A percentile compares a stretch with the other conserved stretches of the same genome.
Conservation (phyloP, 2,329 filamentous ascomycete species). For the Whalleya microplaca region DNA sequence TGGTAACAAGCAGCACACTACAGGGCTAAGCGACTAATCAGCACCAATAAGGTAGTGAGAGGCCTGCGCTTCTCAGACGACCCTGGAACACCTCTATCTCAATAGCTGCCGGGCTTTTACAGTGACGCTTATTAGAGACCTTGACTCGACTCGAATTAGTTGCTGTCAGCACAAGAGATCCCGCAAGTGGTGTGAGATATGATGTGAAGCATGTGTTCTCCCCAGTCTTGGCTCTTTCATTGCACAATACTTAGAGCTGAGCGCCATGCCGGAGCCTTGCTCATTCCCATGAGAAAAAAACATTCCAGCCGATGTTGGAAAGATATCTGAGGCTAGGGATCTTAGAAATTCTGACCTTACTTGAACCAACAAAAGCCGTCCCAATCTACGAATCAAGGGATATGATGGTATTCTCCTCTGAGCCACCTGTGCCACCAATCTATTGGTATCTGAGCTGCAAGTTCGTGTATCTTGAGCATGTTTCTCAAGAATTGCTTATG, state of each 20-base stretch:
- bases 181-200: neutral
- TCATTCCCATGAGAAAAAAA: neutral
- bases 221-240: neutral
- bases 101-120: neutral
- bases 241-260: neutral
- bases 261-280: neutral
- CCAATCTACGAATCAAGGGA: neutral
- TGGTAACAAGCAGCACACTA: constrained; percentile 13
- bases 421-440: neutral
- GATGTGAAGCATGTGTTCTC: neutral
- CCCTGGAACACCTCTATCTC: neutral
- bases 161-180: neutral
- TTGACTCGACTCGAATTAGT: neutral
- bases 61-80: neutral
- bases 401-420: neutral
- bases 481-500: neutral
- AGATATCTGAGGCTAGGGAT: constrained; percentile 7
- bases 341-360: neutral
- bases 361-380: too few relatives aligned
- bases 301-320: constrained; percentile 12
- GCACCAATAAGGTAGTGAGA: neutral
- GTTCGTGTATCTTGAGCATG: constrained; percentile 1
- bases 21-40: neutral
- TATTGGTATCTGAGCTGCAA: neutral
- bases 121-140: neutral